These are phyloP conservation scores for Puccinia novopanici DNA, from an alignment of 1,284 basidiomycete species.

Conservation along the genomic window DNA sequence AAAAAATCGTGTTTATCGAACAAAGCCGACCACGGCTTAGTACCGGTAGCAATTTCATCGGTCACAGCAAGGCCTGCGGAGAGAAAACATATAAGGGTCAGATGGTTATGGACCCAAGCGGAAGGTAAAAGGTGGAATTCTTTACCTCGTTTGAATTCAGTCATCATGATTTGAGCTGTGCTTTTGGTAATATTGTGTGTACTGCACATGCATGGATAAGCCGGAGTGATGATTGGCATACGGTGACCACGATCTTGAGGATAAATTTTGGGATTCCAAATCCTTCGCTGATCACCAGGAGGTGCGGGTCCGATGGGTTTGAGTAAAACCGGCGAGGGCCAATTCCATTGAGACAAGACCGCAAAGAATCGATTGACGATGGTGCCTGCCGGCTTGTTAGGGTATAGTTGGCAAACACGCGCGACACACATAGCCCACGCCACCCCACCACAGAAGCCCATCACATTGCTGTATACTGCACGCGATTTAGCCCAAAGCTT, in stretches of 20 bases:
- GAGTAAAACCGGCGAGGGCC: constrained; percentile 95
- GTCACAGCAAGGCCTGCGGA: constrained; percentile 42
- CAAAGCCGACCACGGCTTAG: constrained; percentile 84
- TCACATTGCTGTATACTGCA: constrained; percentile 97
- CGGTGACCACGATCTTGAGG: constrained; percentile 88
- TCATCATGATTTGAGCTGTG: constrained; percentile 93
- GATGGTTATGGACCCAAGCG: background rate
- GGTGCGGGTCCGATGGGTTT: constrained; percentile 96
- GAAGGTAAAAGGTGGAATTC: constrained; percentile 18
- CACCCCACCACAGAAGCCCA: constrained; percentile 96
- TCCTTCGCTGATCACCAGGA: constrained; percentile 73
- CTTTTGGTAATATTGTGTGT: constrained; percentile 97
- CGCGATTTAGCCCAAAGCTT: constrained; percentile 95
- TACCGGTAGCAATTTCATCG: constrained; percentile 82
- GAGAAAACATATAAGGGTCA: background rate
- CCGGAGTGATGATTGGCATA: constrained; percentile 99
- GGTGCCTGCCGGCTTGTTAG: constrained; percentile 87
- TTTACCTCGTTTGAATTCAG: constrained; percentile 88
- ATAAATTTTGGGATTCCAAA: constrained; percentile 98
- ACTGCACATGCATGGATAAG: constrained; percentile 99
- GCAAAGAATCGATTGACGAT: constrained; percentile 97
- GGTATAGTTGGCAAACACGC: constrained; percentile 97
- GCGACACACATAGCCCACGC: constrained; percentile 99
- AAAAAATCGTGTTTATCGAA: constrained; percentile 96
- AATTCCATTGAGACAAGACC: constrained; percentile 95